Base-by-base conservation (phyloP, 176 grass and related monocot species). In the Eleusine indica region DNA sequence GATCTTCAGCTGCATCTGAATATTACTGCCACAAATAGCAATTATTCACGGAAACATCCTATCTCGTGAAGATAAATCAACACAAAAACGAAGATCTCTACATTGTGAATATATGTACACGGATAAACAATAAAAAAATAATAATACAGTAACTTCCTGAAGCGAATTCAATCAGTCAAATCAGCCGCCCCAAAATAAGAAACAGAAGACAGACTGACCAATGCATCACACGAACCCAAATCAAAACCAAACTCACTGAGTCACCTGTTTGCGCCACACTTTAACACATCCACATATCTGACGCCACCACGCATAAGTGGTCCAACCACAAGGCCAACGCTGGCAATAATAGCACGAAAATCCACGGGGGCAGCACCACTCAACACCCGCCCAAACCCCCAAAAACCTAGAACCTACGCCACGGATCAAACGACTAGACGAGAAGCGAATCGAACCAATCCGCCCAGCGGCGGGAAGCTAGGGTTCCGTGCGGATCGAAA, bases 401-500 rank as follows among this genome's bases (percentile, higher is more conserved):
- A 42, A 74, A 83, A 83, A 3, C 46, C 68, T 70, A 32, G 47
- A 69, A 14, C 32, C 49, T 46, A 21, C 30, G 17, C 75, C 54
- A 47, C 35, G 47, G 57, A 78, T 72, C 71, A 51, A 79, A 39
- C 42, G 42, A 29, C 41, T 6, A 25, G 39, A 66, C 80, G 14
- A 56, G 48, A 52, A 35, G 16, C 51, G 56, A 84, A 86, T 80
- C 84, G 44, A 16, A 57, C 1, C 32, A 40, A 0, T 37, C 75
- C 28, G 14, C 46, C 74, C 64, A 2, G 70, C 66, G 48, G 73
- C 57, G 19, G 1, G 48, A 17, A 48, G 82, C 79, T 83, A 82
- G 81, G 89, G 87, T 80, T 87, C 69, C 77, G 9, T 15, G 47
- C 16, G 74, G 73, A 89, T 79, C 66, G 57, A 89, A 63, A 64